These are phyloP conservation scores for Alternaria ventricosa DNA, from an alignment of 2,329 filamentous ascomycete species.

Conservation along the genomic window DNA sequence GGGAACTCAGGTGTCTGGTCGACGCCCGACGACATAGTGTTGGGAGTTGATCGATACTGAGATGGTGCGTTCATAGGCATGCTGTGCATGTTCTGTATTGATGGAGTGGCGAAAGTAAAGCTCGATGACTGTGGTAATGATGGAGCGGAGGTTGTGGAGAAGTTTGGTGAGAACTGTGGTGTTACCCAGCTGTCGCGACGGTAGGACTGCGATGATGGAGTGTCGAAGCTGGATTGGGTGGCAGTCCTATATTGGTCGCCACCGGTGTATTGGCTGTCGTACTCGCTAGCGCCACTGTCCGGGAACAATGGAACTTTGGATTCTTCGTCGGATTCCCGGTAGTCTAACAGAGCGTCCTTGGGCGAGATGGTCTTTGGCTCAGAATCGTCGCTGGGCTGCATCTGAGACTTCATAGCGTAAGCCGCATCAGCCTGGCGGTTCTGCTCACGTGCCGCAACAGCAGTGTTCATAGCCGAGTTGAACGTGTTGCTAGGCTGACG, in stretches of 20 bases:
- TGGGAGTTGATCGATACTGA: conserved; percentile 43
- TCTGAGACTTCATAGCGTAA: conserved; percentile 51
- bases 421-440: conserved; percentile 66
- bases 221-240: conserved; percentile 46
- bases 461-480: conserved; percentile 55
- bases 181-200: conserved; percentile 45
- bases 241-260: conserved; percentile 49
- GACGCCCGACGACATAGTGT: conserved; percentile 37
- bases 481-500: conserved; percentile 53
- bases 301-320: conserved; percentile 77
- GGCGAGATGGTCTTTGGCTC: conserved; percentile 87
- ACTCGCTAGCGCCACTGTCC: conserved; percentile 62
- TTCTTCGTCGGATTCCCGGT: conserved; percentile 75
- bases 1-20: conserved; percentile 64
- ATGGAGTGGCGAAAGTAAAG: conserved; percentile 57
- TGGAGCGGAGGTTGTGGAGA: conserved; percentile 37
- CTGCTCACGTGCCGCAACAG: conserved; percentile 67
- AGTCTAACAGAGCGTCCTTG: conserved; percentile 88
- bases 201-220: conserved; percentile 43
- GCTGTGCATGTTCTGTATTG: conserved; percentile 43
- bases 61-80: conserved; percentile 42
- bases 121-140: conserved; percentile 42
- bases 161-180: conserved; percentile 45
- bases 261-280: conserved; percentile 53
- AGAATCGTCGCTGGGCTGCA: conserved; percentile 50